Percentiles rank a stretch among this genome's conserved stretches.
Conservation (phyloP, 73 alveolate genomes). For the Symbiodinium natans region DNA sequence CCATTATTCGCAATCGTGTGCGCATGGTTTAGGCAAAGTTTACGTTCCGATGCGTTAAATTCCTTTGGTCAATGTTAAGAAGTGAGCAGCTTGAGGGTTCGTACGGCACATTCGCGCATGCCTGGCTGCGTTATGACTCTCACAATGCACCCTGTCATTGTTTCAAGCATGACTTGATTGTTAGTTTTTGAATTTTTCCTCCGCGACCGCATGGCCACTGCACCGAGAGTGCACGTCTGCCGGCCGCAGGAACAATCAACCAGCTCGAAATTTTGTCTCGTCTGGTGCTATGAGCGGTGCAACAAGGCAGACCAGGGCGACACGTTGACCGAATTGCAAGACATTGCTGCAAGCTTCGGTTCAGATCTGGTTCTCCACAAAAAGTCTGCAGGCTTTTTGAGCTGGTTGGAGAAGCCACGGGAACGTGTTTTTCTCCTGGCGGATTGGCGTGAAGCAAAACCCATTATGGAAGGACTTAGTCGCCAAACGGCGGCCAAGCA, state of each 20-base stretch:
- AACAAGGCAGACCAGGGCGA: neutral
- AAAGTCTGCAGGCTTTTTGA: neutral
- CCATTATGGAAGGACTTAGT: neutral
- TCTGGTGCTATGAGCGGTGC: neutral
- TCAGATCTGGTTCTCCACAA: neutral
- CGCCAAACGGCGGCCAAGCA: neutral
- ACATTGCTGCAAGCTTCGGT: neutral
- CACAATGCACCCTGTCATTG: too few relatives aligned
- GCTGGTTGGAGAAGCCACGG: neutral
- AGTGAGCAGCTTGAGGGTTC: too few relatives aligned
- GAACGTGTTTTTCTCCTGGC: neutral
- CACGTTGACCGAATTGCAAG: neutral
- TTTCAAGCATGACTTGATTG: neutral
- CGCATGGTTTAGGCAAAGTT: too few relatives aligned
- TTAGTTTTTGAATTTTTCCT: neutral
- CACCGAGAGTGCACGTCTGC: neutral
- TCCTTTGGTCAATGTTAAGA: too few relatives aligned
- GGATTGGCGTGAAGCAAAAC: neutral
- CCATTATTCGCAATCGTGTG: too few relatives aligned
- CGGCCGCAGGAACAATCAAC: neutral
- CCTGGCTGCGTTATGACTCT: too few relatives aligned
- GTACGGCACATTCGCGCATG: too few relatives aligned
- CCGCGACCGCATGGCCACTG: slow-evolving; percentile 3
- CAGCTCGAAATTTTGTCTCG: neutral
- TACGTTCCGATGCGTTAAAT: too few relatives aligned